Evolutionary conservation across 768 basidiomycete genomes (phyloP), one percentile per base, ranked within the genome.

Genomic region (Candolleomyces aberdarensis): DNA sequence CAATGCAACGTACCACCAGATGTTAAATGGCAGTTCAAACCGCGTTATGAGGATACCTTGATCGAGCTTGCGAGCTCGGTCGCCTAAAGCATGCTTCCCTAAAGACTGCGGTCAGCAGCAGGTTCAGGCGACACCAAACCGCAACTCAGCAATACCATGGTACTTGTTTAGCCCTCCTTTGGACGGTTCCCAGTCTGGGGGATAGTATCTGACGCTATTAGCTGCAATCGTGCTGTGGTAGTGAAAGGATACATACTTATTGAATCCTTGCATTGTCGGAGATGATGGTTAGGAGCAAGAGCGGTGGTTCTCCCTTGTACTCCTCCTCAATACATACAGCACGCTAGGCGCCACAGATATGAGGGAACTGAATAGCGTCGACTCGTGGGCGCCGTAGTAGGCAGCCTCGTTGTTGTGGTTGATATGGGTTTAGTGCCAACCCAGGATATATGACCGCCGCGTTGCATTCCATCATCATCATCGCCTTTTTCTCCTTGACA

Each of bases 1-100:
- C 3, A 15, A 31, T 8, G 32, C 22, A 17, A 76, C 87, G 41
- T 78, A 94, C 93, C 94, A 96, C 94, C 92, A 95, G 64, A 95
- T 94, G 68, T 96, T 97, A 78, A 94, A 98, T 0, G 96, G 96
- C 14, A 98, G 75, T 71, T 98, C 97, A 69, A 98, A 99, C 22
- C 96, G 90, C 20, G 89, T 91, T 58, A 99, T 95, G 49, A 99
- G 81, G 64, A 98, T 95, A 0, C 97, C 97, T 73, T 98, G 88
- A 75, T 97, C 96, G 41, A 98, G 77, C 77, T 98, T 98, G 36
- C 96, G 85, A 15, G 98, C 97, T 63, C 97, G 80, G 74, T 92
- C 91, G 14, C 94, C 94, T 8, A 97, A 76, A 0, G 96, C 95
- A 80, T 98, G 96, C 74, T 96, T 97, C 58, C 96, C 91, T 94